phyloP scores from a whole-genome alignment of 2,329 filamentous ascomycete genomes.

The Escovopsis sp. region DNA sequence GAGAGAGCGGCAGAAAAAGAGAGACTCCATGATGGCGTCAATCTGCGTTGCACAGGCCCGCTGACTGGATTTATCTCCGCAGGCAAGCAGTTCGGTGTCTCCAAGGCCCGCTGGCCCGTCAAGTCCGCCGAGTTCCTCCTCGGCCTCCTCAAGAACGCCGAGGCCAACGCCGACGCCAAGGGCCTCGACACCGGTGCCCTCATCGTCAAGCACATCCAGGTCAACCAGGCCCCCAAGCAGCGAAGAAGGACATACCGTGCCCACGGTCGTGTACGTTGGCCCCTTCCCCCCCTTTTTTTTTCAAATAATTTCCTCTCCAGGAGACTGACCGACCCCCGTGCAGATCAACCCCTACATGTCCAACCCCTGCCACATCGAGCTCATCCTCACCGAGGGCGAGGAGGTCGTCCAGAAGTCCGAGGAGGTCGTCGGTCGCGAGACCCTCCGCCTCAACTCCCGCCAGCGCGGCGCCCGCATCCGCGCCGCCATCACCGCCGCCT shows the following conservation, averaged over 20 bases:
- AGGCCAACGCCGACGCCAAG: slow-evolving; percentile 94
- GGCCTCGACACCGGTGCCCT: slow-evolving; percentile 95
- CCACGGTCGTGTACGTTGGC: slow-evolving; percentile 86
- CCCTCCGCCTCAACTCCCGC: slow-evolving; percentile 65
- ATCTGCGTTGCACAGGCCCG: slow-evolving; percentile 4
- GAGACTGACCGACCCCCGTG: slow-evolving; percentile 10
- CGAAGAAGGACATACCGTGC: slow-evolving; percentile 98
- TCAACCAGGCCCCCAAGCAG: slow-evolving; percentile 99
- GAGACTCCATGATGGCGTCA: neutral
- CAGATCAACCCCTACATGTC: slow-evolving; percentile 99
- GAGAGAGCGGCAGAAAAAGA: neutral
- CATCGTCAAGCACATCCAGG: slow-evolving; percentile 99
- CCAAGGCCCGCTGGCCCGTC: slow-evolving; percentile 95
- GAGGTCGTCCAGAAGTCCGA: slow-evolving; percentile 91
- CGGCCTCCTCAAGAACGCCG: slow-evolving; percentile 92
- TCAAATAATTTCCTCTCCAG: neutral
- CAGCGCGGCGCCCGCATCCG: slow-evolving; percentile 66
- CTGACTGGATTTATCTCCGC: slow-evolving; percentile 15
- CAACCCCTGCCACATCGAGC: slow-evolving; percentile 99
- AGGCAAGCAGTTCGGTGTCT: slow-evolving; percentile 99
- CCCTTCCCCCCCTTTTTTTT: neutral
- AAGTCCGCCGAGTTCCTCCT: slow-evolving; percentile 99
- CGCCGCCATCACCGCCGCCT: slow-evolving; percentile 51
- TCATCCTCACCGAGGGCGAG: slow-evolving; percentile 96
- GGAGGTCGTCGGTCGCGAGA: slow-evolving; percentile 58